These are phyloP conservation scores for Septoria linicola DNA, from an alignment of 2,329 filamentous ascomycete species.

Conservation along the genomic window DNA sequence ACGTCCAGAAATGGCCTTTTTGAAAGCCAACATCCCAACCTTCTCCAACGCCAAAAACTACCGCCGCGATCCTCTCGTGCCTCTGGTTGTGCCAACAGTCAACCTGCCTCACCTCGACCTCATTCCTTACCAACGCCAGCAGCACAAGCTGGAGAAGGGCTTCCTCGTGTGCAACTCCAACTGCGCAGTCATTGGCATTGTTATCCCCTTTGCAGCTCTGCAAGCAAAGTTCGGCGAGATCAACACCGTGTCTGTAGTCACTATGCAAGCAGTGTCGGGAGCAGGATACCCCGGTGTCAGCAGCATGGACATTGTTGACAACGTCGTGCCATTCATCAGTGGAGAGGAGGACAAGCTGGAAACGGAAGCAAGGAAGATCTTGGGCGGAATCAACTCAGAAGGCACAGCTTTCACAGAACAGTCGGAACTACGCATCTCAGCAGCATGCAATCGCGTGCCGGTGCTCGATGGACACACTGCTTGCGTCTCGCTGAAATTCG, in stretches of 20 bases:
- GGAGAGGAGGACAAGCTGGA: slow-evolving; percentile 97
- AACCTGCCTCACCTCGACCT: slow-evolving; percentile 85
- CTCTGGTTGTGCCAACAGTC: slow-evolving; percentile 91
- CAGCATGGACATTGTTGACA: slow-evolving; percentile 94
- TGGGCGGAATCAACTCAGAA: slow-evolving; percentile 70
- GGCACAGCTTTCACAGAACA: slow-evolving; percentile 76
- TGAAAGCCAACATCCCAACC: slow-evolving; percentile 81
- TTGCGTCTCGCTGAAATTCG: slow-evolving; percentile 86
- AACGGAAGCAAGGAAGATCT: slow-evolving; percentile 91
- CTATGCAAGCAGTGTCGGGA: slow-evolving; percentile 90
- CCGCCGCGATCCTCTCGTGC: slow-evolving; percentile 83
- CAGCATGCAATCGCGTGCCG: slow-evolving; percentile 89
- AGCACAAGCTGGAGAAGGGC: slow-evolving; percentile 72
- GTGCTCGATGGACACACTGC: slow-evolving; percentile 93
- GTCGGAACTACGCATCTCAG: slow-evolving; percentile 70
- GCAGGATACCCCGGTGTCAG: slow-evolving; percentile 88
- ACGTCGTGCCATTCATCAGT: slow-evolving; percentile 88
- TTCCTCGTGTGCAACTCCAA: slow-evolving; percentile 98
- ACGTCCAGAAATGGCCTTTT: slow-evolving; percentile 76
- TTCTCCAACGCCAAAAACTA: slow-evolving; percentile 99
- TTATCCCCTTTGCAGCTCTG: slow-evolving; percentile 90
- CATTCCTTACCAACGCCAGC: slow-evolving; percentile 81
- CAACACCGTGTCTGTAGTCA: slow-evolving; percentile 77
- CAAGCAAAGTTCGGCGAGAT: slow-evolving; percentile 82
- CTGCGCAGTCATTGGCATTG: slow-evolving; percentile 93